A percentile compares a stretch with the other conserved stretches of the same genome.
phyloP scores from a whole-genome alignment of 2,329 filamentous ascomycete species.

The Parasarocladium wereldwijsianum region DNA sequence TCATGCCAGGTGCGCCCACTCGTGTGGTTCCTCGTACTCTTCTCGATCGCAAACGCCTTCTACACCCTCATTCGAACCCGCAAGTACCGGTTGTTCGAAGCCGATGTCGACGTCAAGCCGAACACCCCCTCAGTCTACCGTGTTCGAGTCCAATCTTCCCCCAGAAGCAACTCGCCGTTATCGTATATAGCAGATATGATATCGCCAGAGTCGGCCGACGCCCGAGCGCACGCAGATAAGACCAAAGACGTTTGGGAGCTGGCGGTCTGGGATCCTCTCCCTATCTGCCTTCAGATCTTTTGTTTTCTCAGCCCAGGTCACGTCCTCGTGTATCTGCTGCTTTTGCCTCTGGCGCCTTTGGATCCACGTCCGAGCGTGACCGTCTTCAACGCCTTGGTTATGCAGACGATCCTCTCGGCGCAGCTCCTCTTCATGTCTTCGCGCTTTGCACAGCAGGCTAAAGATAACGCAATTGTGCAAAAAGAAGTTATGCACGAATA shows the following conservation, averaged over 20 bases:
- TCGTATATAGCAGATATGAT: conserved; percentile 58
- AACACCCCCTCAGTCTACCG: conserved; percentile 76
- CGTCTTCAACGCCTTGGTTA: conserved; percentile 65
- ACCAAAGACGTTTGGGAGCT: conserved; percentile 89
- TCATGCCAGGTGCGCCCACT: conserved; percentile 46
- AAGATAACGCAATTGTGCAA: conserved; percentile 72
- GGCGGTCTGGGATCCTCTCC: conserved; percentile 82
- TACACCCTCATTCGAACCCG: conserved; percentile 72
- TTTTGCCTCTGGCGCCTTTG: conserved; percentile 60
- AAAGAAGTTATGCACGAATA: conserved; percentile 92
- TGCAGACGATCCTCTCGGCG: conserved; percentile 59
- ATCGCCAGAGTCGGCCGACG: conserved; percentile 56
- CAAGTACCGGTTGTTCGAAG: conserved; percentile 84
- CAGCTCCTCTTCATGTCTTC: conserved; percentile 59
- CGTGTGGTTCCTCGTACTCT: conserved; percentile 50
- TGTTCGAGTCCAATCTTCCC: conserved; percentile 77
- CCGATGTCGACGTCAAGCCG: conserved; percentile 59
- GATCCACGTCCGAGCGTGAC: conserved; percentile 77
- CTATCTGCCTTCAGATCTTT: conserved; percentile 67
- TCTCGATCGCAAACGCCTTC: conserved; percentile 62
- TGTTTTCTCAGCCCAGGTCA: conserved; percentile 90
- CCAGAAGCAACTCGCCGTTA: conserved; percentile 63
- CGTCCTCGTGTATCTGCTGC: conserved; percentile 78
- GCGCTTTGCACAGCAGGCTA: conserved; percentile 69
- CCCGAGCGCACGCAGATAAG: conserved; percentile 70